Evolutionary conservation across 2,329 filamentous ascomycete species (phyloP), one percentile per base, ranked within the genome.

Genomic region (Didymella exigua): DNA sequence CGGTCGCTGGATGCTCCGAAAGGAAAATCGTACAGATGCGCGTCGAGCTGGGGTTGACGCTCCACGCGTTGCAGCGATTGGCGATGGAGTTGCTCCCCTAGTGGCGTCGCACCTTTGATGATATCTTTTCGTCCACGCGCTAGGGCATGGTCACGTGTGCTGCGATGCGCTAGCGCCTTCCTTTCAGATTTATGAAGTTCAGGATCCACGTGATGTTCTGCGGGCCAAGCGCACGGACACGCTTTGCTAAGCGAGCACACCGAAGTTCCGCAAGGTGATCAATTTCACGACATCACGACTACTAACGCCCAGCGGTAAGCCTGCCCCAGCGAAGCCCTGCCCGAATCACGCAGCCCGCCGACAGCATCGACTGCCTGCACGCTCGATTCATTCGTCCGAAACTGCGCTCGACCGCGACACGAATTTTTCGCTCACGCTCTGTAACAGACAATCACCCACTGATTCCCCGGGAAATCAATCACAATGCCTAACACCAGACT

Each of bases 401-500:
- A 42, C 31, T 23, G 29, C 52, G 52, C 46, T 41, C 52, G 46
- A 50, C 27, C 16, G 43, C 48, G 30, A 44, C 19, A 46, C 53
- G 58, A 60, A 55, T 55, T 57, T 43, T 45, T 40, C 60, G 63
- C 69, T 73, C 58, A 73, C 69, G 59, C 38, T 21, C 31, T 44
- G 26, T 59, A 46, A 57, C 67, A 69, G 67, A 71, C 61, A 63
- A 59, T 59, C 59, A 56, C 57, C 62, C 69, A 68, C 67, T 71
- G 67, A 73, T 57, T 65, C 62, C 59, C 64, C 67, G 64, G 67
- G 66, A 74, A 64, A 72, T 69, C 72, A 71, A 74, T 70, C 76
- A 79, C 71, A 73, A 84, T 84, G 82, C 74, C 79, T 65, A 78
- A 75, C 73, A 78, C 77, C 67, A 79, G 82, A 77, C 76, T 84